phyloP scores from a whole-genome alignment of 108 stramenopile species.

The Cyclotella distinguenda region DNA sequence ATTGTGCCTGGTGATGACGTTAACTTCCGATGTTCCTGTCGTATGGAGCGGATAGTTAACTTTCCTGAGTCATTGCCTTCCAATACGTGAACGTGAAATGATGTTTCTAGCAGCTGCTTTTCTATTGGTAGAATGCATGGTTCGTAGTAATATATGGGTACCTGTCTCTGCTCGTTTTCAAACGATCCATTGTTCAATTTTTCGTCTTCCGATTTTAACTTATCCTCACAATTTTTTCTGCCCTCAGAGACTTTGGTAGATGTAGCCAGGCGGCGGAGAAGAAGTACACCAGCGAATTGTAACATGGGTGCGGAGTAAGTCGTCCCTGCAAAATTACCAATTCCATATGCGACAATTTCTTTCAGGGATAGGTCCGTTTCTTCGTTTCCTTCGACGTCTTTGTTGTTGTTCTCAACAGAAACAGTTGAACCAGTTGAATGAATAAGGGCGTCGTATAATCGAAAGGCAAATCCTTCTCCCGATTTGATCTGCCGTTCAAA shows the following conservation, averaged over 20 bases:
- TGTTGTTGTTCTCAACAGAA: background rate
- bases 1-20: constrained; percentile 2
- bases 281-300: constrained; percentile 40
- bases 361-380: constrained; percentile 6
- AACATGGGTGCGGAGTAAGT: constrained; percentile 36
- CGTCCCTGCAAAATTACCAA: constrained; percentile 41
- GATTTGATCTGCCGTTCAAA: constrained; percentile 20
- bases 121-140: constrained; percentile 43
- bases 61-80: constrained; percentile 46
- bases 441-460: constrained; percentile 12
- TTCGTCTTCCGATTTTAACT: background rate
- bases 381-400: background rate
- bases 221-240: background rate
- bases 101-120: constrained; percentile 26
- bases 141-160: constrained; percentile 47
- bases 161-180: constrained; percentile 24
- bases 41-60: constrained; percentile 19
- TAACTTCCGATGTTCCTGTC: constrained; percentile 5
- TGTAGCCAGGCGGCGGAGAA: constrained; percentile 26
- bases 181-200: constrained; percentile 7
- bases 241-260: background rate
- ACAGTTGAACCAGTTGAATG: background rate
- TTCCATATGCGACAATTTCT: constrained; percentile 53
- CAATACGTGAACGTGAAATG: constrained; percentile 28
- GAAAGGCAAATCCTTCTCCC: constrained; percentile 19